phyloP scores from a whole-genome alignment of 139 green algal genomes.

The Gonium pectorale region DNA sequence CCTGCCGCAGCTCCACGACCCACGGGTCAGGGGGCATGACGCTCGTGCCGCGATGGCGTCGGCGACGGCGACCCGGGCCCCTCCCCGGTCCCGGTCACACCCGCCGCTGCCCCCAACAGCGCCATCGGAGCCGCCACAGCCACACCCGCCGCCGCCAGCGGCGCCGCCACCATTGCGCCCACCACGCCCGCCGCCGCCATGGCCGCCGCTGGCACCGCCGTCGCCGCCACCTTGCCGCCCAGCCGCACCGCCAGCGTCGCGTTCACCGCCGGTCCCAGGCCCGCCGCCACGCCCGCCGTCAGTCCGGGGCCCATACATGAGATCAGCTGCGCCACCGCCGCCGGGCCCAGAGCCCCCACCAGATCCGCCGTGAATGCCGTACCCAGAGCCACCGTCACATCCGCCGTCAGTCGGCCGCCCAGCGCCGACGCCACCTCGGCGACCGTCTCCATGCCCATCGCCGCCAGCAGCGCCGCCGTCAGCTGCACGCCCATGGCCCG shows the following conservation, averaged over 20 bases:
- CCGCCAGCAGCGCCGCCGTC: conserved; percentile 24
- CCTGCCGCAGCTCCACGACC: no score
- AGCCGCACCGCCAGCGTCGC: conserved; percentile 34
- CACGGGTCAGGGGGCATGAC: no score
- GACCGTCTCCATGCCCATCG: conserved; percentile 40
- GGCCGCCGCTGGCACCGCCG: background rate
- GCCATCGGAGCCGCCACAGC: background rate
- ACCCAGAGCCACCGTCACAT: background rate
- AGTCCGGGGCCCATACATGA: conserved; percentile 34
- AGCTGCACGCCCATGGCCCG: conserved; percentile 45
- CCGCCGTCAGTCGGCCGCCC: background rate
- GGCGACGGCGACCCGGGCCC: background rate
- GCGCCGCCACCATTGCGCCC: background rate
- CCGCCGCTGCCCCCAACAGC: background rate
- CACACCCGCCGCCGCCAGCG: conserved; percentile 1
- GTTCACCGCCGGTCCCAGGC: conserved; percentile 25
- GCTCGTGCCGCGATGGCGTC: background rate
- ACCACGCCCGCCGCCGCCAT: background rate
- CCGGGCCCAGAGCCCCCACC: background rate
- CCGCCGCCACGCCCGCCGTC: conserved; percentile 32
- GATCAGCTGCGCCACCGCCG: conserved; percentile 27
- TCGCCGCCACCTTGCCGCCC: conserved; percentile 10
- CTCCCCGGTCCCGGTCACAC: background rate
- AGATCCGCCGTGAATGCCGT: background rate
- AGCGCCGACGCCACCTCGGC: conserved; percentile 3